A percentile compares a stretch with the other conserved stretches of the same genome.
phyloP scores from a whole-genome alignment of 306 rosid genomes.

The Trifolium pratense region DNA sequence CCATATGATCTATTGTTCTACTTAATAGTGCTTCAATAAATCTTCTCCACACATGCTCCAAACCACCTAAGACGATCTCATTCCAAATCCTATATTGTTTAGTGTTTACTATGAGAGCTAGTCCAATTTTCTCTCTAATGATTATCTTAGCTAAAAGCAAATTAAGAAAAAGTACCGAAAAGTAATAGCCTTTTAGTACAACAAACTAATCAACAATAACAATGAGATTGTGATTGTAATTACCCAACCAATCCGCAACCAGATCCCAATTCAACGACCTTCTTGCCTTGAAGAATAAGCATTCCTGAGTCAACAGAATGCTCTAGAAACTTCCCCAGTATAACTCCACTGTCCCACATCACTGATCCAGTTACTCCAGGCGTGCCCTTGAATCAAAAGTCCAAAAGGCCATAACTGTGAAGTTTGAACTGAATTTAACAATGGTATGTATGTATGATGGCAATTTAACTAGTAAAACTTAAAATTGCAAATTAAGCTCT shows the following conservation, averaged over 20 bases:
- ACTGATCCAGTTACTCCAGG: constrained; percentile 94
- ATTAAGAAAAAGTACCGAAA: constrained; percentile 6
- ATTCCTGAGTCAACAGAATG: constrained; percentile 71
- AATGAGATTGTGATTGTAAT: constrained; percentile 25
- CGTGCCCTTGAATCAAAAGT: constrained; percentile 51
- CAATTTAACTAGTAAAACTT: neutral
- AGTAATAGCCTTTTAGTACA: neutral
- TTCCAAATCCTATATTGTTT: neutral
- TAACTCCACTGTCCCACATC: constrained; percentile 90
- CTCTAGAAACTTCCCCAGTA: constrained; percentile 81
- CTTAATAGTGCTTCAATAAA: neutral
- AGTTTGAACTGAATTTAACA: constrained; percentile 37
- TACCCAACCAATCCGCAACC: constrained; percentile 92
- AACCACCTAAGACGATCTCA: neutral
- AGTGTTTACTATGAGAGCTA: neutral
- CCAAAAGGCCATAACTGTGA: constrained; percentile 39
- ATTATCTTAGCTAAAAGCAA: neutral
- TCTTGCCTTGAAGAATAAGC: constrained; percentile 71
- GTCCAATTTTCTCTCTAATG: constrained; percentile 2
- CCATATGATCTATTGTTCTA: neutral
- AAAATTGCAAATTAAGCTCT: neutral
- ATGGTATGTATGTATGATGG: neutral
- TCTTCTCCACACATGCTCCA: neutral
- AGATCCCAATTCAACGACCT: constrained; percentile 76
- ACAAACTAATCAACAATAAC: constrained; percentile 33